These are phyloP conservation scores for Sporisorium sorghi DNA, from an alignment of 1,284 basidiomycete species.

Conservation along the genomic window DNA sequence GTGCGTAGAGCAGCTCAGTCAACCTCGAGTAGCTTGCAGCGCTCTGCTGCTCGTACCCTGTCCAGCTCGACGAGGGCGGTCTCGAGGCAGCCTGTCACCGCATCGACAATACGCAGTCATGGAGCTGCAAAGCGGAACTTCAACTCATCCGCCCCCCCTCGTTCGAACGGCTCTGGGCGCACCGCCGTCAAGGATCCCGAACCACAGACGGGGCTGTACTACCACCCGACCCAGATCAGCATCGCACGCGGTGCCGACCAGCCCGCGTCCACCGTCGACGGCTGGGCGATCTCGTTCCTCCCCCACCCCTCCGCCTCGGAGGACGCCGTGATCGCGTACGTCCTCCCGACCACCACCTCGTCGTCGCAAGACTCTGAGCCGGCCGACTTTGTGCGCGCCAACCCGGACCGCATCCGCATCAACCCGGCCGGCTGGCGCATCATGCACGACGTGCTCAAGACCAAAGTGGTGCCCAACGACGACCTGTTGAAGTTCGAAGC, in stretches of 20 bases:
- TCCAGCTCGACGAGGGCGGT: background rate
- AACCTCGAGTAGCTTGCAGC: background rate
- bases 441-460: slow-evolving; percentile 60
- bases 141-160: background rate
- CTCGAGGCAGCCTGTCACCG: background rate
- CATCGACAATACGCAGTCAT: background rate
- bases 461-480: slow-evolving; percentile 56
- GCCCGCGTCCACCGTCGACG: slow-evolving; percentile 19
- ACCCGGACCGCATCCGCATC: slow-evolving; percentile 54
- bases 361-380: slow-evolving; percentile 32
- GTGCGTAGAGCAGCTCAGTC: background rate
- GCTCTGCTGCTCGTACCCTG: background rate
- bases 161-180: slow-evolving; percentile 16
- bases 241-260: slow-evolving; percentile 21
- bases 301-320: slow-evolving; percentile 22
- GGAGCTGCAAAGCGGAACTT: slow-evolving; percentile 2
- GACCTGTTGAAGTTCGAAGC: slow-evolving; percentile 62
- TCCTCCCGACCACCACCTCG: slow-evolving; percentile 31
- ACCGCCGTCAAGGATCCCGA: slow-evolving; percentile 45
- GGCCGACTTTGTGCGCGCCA: slow-evolving; percentile 39
- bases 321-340: slow-evolving; percentile 39
- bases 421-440: slow-evolving; percentile 57
- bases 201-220: slow-evolving; percentile 53
- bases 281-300: slow-evolving; percentile 55
- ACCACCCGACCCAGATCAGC: slow-evolving; percentile 51